Evolutionary conservation across 306 rosid species (phyloP), one percentile per base, ranked within the genome.

Genomic region (Luffa aegyptiaca): DNA sequence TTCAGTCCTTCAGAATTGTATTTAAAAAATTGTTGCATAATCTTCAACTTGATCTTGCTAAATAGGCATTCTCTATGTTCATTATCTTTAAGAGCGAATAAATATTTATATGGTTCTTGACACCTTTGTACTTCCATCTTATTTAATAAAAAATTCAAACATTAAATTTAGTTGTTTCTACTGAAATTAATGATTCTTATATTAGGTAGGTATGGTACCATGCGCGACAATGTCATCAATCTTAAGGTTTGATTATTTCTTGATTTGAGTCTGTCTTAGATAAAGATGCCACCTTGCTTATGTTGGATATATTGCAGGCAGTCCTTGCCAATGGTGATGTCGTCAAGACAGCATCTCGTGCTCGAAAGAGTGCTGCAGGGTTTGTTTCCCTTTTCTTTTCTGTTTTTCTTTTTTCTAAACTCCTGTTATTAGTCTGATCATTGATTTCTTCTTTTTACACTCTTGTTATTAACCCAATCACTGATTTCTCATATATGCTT

Each of bases 331-430:
- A 91, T 83, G 98, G 98, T 83, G 97, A 92, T 78, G 78, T 90
- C 76, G 93, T 95, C 83, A 89, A 93, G 92, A 95, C 97, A 3
- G 96, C 96, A 79, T 92, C 98, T 80, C 97, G 97, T 80, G 98
- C 97, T 46, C 89, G 97, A 79, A 92, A 92, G 86, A 95, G 97
- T 89, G 96, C 97, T 77, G 98, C 97, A 21, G 98, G 98, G 98
- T 94, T 81, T 48, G 90, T 77, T 82, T 69, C 41, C 8, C 33
- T 39, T 68, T 68, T 18, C 21, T 2, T 64, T 16, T 33, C 10
- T 14, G 17, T 63, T 35, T 63, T 3, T 7, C 5, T 61, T 12
- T 10, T 5, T 1, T 1, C 16, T 3, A 3, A 37, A 37, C 21
- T 37, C 10, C 6, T 65, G n/a, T 44, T 70, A 21, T 70, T 70